Evolutionary conservation across 2,329 filamentous ascomycete genomes (phyloP).

Genomic region (Monosporascus ibericus): DNA sequence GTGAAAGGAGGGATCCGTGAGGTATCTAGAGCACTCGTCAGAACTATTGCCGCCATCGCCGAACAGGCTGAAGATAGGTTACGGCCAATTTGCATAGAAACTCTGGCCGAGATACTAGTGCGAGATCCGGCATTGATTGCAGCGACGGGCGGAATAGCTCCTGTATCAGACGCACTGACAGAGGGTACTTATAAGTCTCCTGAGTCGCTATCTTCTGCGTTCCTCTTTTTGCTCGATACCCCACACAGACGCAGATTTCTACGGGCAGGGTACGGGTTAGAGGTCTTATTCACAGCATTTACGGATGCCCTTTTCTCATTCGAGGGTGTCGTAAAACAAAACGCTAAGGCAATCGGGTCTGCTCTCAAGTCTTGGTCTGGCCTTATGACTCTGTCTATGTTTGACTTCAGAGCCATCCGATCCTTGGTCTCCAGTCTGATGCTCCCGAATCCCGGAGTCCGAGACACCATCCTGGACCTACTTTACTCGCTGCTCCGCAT

Average conservation of each 20-base stretch:
- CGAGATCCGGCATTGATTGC: constrained; percentile 77
- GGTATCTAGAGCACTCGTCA: constrained; percentile 77
- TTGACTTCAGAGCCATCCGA: constrained; percentile 75
- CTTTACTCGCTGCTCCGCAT: constrained; percentile 77
- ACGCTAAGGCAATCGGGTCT: constrained; percentile 85
- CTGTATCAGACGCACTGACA: constrained; percentile 84
- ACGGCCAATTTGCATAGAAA: constrained; percentile 86
- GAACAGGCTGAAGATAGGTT: constrained; percentile 81
- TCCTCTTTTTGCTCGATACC: constrained; percentile 82
- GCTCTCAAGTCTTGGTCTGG: constrained; percentile 93
- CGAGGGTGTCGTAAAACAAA: constrained; percentile 67
- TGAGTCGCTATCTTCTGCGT: constrained; percentile 80
- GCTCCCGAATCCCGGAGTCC: constrained; percentile 47
- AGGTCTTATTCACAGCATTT: constrained; percentile 84
- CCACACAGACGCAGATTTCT: constrained; percentile 76
- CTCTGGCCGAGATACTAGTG: constrained; percentile 83
- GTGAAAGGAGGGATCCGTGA: constrained; percentile 89
- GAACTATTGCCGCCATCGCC: constrained; percentile 85
- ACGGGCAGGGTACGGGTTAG: constrained; percentile 83
- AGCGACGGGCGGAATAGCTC: constrained; percentile 75
- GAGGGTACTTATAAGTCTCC: constrained; percentile 91
- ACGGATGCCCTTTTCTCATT: constrained; percentile 70
- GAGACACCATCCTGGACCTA: constrained; percentile 80
- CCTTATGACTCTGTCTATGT: constrained; percentile 80
- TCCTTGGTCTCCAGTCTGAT: constrained; percentile 67